Conservation (phyloP, 129 eudicot genomes). For the Flaveria bidentis region DNA sequence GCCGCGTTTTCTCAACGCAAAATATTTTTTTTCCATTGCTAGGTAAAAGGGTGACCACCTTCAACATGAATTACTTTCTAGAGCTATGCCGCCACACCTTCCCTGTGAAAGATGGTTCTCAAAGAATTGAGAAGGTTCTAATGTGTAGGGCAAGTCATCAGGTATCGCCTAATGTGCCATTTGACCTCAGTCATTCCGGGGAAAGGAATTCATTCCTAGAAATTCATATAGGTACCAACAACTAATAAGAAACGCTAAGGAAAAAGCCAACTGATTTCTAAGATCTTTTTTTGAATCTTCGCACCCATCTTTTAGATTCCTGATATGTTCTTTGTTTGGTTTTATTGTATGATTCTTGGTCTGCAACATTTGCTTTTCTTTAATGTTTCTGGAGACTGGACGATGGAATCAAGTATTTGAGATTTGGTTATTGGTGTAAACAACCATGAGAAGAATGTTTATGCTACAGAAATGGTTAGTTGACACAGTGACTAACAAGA, state of each 20-base stretch:
- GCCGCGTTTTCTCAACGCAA: not conserved
- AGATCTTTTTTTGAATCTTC: not conserved
- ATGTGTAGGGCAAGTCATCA: not conserved
- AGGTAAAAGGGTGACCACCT: not conserved
- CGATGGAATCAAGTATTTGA: not conserved
- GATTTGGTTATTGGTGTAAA: not conserved
- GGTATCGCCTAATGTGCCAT: too few species aligned
- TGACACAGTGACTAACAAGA: not conserved
- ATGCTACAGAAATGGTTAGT: not conserved
- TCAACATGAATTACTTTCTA: not conserved
- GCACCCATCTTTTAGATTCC: not conserved
- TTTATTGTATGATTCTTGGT: not conserved
- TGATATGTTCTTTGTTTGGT: not conserved
- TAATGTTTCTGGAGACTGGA: not conserved
- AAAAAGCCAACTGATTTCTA: not conserved
- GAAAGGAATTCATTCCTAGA: not conserved
- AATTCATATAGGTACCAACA: not conserved
- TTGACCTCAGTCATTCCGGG: not conserved
- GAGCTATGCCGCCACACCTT: not conserved
- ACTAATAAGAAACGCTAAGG: not conserved
- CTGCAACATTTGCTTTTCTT: not conserved
- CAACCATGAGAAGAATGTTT: not conserved
- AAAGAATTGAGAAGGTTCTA: not conserved
- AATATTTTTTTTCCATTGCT: not conserved
- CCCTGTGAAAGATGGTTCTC: not conserved